Evolutionary conservation across 75 land plant species (phyloP), one percentile per base, ranked within the genome.

Genomic region (Cryptomeria japonica): DNA sequence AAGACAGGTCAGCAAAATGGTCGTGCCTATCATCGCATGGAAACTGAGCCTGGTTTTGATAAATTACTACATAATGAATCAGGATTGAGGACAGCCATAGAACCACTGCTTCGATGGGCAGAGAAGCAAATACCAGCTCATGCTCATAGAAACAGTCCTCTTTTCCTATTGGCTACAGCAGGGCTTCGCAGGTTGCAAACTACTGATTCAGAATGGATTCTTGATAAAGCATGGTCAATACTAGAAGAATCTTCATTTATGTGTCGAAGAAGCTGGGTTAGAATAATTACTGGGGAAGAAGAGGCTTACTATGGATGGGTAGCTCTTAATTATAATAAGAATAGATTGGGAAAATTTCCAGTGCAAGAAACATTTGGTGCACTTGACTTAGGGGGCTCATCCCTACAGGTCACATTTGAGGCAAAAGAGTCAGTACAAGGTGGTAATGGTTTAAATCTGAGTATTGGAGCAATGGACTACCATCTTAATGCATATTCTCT

Each of bases 301-400:
- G 99, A 98, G 90, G 99, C 99, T 80, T 98, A 97, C 84, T 98
- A 92, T 92, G 99, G 99, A 83, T 98, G 99, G 99, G 93, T 97
- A 73, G 97, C 99, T 80, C 93, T 98, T 41, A 98, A 98, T 88
- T 94, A 98, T 92, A 92, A 91, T 25, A 90, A 87, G 87, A 91
- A 90, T n/a, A 87, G 61, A 75, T 86, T 98, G 77, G 97, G 99
- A 32, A 86, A 90, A 31, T 64, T 22, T 2, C 93, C 95, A 13
- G 86, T 76, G 49, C 90, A 86, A 70, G 89, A 86, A 56, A 98
- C 97, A 39, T 92, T 92, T 87, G 99, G 99, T 87, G 90, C 99
- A 18, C 94, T 98, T 75, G 99, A 98, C 90, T 86, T 98, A 88
- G 99, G 99, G 70, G 99, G 99, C 22, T 98, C 99, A 28, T 98